Conservation (phyloP, 176 grass and related monocot genomes). For the Aegilops umbellulata region DNA sequence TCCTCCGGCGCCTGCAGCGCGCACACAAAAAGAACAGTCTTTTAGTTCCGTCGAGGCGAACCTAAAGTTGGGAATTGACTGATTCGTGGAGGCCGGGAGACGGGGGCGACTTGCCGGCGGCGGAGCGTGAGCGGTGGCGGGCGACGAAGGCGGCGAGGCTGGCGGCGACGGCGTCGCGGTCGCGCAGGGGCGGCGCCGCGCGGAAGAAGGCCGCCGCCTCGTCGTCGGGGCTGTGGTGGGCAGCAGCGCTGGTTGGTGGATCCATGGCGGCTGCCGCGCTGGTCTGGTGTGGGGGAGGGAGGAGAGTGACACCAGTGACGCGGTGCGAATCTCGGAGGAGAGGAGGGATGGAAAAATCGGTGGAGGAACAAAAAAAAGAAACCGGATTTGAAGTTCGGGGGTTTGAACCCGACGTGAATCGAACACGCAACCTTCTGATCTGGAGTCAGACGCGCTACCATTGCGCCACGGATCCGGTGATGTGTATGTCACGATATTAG, state of each 20-base stretch:
- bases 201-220: constrained; percentile 41
- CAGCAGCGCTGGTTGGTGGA: too few species aligned
- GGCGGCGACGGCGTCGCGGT: constrained; percentile 15
- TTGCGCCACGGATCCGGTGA: constrained; percentile 82
- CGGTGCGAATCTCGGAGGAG: background rate
- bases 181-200: constrained; percentile 38
- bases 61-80: background rate
- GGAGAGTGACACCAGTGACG: background rate
- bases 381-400: background rate
- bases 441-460: constrained; percentile 99
- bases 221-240: background rate
- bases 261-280: too few species aligned
- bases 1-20: constrained; percentile 17
- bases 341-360: background rate
- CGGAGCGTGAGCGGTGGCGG: background rate
- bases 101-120: too few species aligned
- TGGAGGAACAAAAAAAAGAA: background rate
- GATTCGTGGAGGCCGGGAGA: too few species aligned
- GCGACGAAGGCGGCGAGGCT: constrained; percentile 23
- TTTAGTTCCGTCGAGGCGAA: background rate
- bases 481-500: background rate
- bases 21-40: background rate
- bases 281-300: background rate
- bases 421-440: constrained; percentile 99
- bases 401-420: constrained; percentile 99